These are phyloP conservation scores for Lenwebbia sp. DNA, from an alignment of 345 rosid species.

Conservation along the genomic window DNA sequence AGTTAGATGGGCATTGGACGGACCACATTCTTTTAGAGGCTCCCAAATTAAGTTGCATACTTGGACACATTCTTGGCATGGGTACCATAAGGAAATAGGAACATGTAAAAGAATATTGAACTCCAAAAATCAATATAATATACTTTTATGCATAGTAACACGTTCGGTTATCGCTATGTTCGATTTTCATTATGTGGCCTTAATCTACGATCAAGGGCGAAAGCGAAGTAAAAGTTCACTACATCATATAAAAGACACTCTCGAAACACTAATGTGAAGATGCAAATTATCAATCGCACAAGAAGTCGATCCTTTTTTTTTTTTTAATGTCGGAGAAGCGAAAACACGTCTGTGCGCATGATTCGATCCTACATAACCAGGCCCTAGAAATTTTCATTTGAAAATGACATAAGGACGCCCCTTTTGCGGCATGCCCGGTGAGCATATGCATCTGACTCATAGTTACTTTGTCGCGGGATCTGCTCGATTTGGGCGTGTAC, in stretches of 20 bases:
- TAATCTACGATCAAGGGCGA: not conserved
- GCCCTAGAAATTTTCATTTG: not conserved
- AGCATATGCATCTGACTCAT: not conserved
- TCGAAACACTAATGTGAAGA: not conserved
- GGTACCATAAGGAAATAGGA: not conserved
- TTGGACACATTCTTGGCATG: not conserved
- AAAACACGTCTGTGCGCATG: not conserved
- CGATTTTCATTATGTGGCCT: not conserved
- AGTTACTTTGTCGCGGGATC: accelerated
- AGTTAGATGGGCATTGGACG: not conserved
- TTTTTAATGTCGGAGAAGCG: not conserved
- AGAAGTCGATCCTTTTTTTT: not conserved
- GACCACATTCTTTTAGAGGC: not conserved
- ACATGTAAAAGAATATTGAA: not conserved
- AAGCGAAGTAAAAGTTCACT: not conserved
- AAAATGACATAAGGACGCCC: not conserved
- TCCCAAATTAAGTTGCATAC: not conserved
- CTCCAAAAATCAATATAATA: not conserved
- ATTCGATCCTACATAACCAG: not conserved
- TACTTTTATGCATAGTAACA: not conserved
- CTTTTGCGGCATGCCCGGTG: not conserved
- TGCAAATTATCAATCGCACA: not conserved
- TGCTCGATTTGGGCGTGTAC: too few species aligned
- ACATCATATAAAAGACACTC: not conserved
- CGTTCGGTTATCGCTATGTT: not conserved